Percentiles rank a stretch among this genome's conserved stretches.
Conservation (phyloP, 1,139 yeast species). For the Suhomyces coccinellae region DNA sequence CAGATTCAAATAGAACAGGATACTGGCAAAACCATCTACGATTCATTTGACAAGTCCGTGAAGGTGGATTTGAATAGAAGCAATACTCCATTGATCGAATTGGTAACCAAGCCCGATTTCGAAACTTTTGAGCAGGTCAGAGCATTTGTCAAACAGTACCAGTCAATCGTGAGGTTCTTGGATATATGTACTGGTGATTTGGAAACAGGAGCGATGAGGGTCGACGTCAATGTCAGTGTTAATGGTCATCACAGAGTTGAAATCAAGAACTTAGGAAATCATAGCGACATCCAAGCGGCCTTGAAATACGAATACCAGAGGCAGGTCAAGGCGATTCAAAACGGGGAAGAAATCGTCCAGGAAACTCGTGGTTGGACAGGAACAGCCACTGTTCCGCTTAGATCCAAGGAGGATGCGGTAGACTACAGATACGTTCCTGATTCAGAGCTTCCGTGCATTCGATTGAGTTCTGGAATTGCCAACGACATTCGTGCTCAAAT, state of each 20-base stretch:
- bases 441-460: slow-evolving; percentile 72
- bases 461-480: slow-evolving; percentile 39
- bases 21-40: slow-evolving; percentile 80
- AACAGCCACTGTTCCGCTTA: slow-evolving; percentile 55
- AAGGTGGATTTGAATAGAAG: slow-evolving; percentile 80
- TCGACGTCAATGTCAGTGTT: slow-evolving; percentile 88
- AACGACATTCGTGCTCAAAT: slow-evolving; percentile 41
- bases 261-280: slow-evolving; percentile 83
- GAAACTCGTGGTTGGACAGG: slow-evolving; percentile 98
- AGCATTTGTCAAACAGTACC: slow-evolving; percentile 79
- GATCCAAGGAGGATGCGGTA: slow-evolving; percentile 77
- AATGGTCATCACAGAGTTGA: slow-evolving; percentile 75
- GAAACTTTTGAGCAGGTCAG: slow-evolving; percentile 65
- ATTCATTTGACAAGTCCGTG: slow-evolving; percentile 40
- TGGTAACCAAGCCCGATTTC: slow-evolving; percentile 91
- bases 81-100: slow-evolving; percentile 82
- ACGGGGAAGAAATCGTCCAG: slow-evolving; percentile 37
- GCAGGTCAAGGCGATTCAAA: slow-evolving; percentile 49
- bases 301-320: slow-evolving; percentile 72
- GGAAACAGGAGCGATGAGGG: slow-evolving; percentile 93
- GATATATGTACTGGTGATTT: slow-evolving; percentile 84
- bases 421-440: slow-evolving; percentile 96
- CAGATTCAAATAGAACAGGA: slow-evolving; percentile 93
- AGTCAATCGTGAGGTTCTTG: slow-evolving; percentile 64
- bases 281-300: slow-evolving; percentile 78